These are phyloP conservation scores for Penstemon davidsonii DNA, from an alignment of 257 asterid genomes.

Conservation along the genomic window DNA sequence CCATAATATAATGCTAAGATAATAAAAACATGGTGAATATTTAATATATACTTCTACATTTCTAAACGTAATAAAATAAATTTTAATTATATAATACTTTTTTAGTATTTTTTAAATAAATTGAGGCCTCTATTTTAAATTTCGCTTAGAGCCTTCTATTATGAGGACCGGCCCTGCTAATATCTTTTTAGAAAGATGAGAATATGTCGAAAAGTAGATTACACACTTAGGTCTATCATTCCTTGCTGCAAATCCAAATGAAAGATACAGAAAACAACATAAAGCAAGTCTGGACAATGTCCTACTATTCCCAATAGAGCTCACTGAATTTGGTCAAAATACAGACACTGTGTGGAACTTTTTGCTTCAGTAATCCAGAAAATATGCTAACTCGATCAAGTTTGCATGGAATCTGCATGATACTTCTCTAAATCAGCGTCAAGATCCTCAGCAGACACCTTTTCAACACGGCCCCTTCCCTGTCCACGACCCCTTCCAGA, in stretches of 20 bases:
- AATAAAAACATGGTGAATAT: too few relatives aligned
- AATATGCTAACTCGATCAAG: slow-evolving; percentile 27
- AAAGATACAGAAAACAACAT: slow-evolving; percentile 23
- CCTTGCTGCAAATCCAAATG: slow-evolving; percentile 23
- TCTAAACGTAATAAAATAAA: too few relatives aligned
- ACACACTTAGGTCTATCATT: slow-evolving; percentile 29
- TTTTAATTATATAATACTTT: too few relatives aligned
- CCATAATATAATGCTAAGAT: too few relatives aligned
- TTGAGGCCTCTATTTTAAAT: too few relatives aligned
- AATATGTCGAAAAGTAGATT: slow-evolving; percentile 8
- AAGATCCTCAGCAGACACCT: slow-evolving; percentile 68
- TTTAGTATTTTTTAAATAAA: too few relatives aligned
- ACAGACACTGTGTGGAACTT: background rate
- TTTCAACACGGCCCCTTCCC: slow-evolving; percentile 48
- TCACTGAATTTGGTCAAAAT: slow-evolving; percentile 6
- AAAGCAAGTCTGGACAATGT: slow-evolving; percentile 29
- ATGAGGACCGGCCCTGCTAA: background rate
- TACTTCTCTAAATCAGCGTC: slow-evolving; percentile 82
- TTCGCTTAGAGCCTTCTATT: too few relatives aligned
- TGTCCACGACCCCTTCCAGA: slow-evolving; percentile 39
- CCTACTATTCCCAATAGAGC: slow-evolving; percentile 26
- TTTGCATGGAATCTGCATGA: slow-evolving; percentile 53
- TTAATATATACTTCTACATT: too few relatives aligned
- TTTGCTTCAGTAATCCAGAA: slow-evolving; percentile 17
- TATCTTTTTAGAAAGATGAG: background rate